phyloP scores from a whole-genome alignment of 192 early-diverging fungal species.

The Entophlyctis helioformis region DNA sequence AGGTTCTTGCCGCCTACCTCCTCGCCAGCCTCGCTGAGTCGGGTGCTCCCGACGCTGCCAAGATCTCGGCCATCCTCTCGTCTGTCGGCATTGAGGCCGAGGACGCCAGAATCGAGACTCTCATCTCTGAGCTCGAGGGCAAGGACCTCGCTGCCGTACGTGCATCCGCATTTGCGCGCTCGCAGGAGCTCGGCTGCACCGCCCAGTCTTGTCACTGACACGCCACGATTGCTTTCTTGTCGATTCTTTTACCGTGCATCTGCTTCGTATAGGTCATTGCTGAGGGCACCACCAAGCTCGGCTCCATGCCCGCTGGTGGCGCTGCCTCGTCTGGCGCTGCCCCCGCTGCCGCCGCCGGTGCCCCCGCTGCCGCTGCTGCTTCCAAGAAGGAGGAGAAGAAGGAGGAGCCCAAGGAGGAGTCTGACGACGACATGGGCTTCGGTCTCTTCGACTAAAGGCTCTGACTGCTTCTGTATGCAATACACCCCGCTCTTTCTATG shows the following conservation, averaged over 20 bases:
- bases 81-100: constrained; percentile 91
- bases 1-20: constrained; percentile 97
- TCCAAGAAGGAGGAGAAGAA: constrained; percentile 61
- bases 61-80: constrained; percentile 71
- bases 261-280: too few relatives aligned
- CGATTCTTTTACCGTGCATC: constrained; percentile 18
- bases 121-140: constrained; percentile 74
- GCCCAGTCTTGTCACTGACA: neutral
- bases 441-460: constrained; percentile 21
- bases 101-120: constrained; percentile 58
- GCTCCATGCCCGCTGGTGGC: constrained; percentile 89
- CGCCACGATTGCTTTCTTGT: neutral
- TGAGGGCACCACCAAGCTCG: constrained; percentile 83
- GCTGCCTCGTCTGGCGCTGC: constrained; percentile 53
- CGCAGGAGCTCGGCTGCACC: neutral
- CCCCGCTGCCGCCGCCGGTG: constrained; percentile 54
- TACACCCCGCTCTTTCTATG: too few relatives aligned
- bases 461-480: too few relatives aligned
- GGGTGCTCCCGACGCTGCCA: constrained; percentile 59
- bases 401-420: constrained; percentile 86
- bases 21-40: constrained; percentile 84
- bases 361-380: constrained; percentile 51
- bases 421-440: constrained; percentile 87
- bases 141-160: constrained; percentile 52
- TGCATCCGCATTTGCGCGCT: neutral